Evolutionary conservation across 345 rosid species (phyloP).

Genomic region (Eucalyptus tenuipes): DNA sequence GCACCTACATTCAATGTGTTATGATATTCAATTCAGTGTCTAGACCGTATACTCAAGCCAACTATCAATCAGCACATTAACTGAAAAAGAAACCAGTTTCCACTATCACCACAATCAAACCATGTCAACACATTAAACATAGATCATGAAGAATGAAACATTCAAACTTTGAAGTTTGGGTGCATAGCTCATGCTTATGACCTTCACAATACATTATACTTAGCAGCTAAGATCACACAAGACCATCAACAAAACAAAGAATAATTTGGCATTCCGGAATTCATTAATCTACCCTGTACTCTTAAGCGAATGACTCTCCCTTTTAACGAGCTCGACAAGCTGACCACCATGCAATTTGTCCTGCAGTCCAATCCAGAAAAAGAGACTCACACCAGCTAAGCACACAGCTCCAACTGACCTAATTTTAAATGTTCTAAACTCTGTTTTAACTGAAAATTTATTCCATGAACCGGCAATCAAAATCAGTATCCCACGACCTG

Average conservation of each 20-base stretch:
- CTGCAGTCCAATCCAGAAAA: neutral
- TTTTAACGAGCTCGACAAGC: neutral
- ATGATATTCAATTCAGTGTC: neutral
- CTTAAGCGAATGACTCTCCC: neutral
- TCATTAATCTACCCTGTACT: neutral
- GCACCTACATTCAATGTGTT: conserved; percentile 22
- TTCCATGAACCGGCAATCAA: neutral
- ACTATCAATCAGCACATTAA: neutral
- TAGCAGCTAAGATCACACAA: neutral
- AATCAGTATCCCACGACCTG: neutral
- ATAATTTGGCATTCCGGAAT: neutral
- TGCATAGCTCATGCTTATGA: neutral
- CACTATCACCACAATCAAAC: neutral
- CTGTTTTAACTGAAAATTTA: neutral
- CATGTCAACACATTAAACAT: neutral
- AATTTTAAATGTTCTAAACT: neutral
- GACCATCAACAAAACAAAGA: neutral
- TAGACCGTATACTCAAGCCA: neutral
- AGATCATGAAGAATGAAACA: neutral
- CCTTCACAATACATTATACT: neutral
- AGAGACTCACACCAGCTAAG: neutral
- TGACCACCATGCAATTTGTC: neutral
- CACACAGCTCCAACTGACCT: neutral
- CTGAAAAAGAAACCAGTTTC: neutral
- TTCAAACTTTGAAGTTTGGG: neutral